Base-by-base conservation (phyloP, 164 flowering plant genomes). In the Tinospora cordifolia region DNA sequence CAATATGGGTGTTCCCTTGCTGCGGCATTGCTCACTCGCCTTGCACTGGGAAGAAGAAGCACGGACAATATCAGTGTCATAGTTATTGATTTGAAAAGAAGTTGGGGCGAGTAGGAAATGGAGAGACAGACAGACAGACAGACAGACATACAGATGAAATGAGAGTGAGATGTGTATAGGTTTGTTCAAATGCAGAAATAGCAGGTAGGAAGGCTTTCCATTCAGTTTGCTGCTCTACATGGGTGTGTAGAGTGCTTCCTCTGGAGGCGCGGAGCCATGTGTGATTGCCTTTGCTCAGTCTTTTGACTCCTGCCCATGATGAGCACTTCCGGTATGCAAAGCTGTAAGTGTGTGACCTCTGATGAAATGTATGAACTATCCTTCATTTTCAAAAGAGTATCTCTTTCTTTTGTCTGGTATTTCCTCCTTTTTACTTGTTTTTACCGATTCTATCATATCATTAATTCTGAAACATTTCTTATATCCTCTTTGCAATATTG, bases 51-150 rank as follows among this genome's bases (percentile, higher is more conserved):
- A 3, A 75, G 88, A 19, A 77, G 60, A 68, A 88, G 92, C 59
- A 13, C 44, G 1, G 92, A 88, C 39, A 86, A 88, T 67, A 81
- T 88, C 64, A 81, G 84, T 40, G 88, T 88, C 62, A 81, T 87
- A 13, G 88, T 87, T 8, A 72, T 83, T 8, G 86, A 84, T 75
- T 70, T 85, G 62, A 85, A 79, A 77, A 77, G 72, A 41, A 59
- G 51, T 19, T 70, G 71, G 64, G 46, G 30, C n/a, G 34, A 19
- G 46, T 25, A 44, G 46, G n/a, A n/a, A n/a, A n/a, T n/a, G n/a
- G n/a, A n/a, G n/a, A n/a, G n/a, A n/a, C n/a, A n/a, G n/a, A n/a
- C n/a, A n/a, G n/a, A n/a, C n/a, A n/a, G n/a, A n/a, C n/a, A n/a
- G n/a, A n/a, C n/a, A n/a, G n/a, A n/a, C n/a, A n/a, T n/a, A n/a